Percentiles rank a stretch among this genome's conserved stretches.
Evolutionary conservation across 768 basidiomycete genomes (phyloP).

Genomic region (Jaapia argillacea): DNA sequence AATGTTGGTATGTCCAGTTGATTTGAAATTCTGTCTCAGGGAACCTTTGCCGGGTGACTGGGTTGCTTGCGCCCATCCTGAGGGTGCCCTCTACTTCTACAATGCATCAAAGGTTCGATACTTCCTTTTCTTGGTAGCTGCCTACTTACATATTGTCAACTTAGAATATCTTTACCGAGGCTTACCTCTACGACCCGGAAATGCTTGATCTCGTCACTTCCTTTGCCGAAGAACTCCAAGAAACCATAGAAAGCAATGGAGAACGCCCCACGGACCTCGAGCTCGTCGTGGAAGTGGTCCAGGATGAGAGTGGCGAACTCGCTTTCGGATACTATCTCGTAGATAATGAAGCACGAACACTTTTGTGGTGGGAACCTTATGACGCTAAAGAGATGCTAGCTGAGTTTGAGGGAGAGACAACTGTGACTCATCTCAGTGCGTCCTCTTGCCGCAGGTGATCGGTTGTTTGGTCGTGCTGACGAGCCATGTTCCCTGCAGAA

Average conservation of each 20-base stretch:
- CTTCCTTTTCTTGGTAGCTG: no score
- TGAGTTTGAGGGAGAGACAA: neutral
- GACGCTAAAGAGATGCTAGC: neutral
- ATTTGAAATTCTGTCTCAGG: no score
- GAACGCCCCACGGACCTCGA: neutral
- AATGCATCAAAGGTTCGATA: no score
- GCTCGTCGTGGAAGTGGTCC: neutral
- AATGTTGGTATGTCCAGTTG: no score
- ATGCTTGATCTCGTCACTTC: neutral
- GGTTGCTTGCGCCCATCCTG: no score
- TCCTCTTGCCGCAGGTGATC: neutral
- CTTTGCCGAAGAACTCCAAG: neutral
- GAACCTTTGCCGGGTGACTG: no score
- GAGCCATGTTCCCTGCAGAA: neutral
- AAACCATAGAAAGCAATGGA: neutral
- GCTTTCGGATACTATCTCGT: neutral
- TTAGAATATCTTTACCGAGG: neutral
- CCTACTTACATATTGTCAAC: constrained; percentile 25
- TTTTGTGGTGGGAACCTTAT: neutral
- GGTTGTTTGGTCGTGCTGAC: neutral
- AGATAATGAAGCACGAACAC: neutral
- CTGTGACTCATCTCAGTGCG: neutral
- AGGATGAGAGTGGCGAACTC: neutral
- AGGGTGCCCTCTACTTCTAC: no score
- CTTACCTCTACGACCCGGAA: neutral